Percentiles rank a stretch among this genome's conserved stretches.
Conservation (phyloP, 805 yeast species). For the Barnettozyma botsteinii region DNA sequence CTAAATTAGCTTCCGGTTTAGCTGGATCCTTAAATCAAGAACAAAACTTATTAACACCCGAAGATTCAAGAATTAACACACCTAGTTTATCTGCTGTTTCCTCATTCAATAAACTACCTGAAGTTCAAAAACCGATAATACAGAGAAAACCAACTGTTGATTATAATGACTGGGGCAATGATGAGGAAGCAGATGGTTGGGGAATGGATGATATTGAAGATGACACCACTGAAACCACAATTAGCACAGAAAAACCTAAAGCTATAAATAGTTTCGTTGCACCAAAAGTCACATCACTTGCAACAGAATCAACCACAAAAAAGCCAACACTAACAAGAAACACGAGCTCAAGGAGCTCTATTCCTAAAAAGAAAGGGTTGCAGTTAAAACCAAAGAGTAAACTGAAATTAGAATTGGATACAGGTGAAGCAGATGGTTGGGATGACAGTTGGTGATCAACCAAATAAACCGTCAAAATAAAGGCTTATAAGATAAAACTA, state of each 20-base stretch:
- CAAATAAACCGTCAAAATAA: too few species aligned
- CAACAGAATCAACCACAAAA: conserved; percentile 14
- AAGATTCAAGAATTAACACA: conserved; percentile 16
- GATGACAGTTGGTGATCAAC: conserved; percentile 37
- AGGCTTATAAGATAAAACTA: too few species aligned
- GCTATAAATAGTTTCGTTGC: conserved; percentile 5
- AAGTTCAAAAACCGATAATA: background rate
- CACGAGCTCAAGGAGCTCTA: background rate
- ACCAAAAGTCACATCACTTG: conserved; percentile 20
- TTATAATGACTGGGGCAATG: conserved; percentile 10
- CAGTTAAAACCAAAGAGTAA: conserved; percentile 26
- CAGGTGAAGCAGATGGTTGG: conserved; percentile 36
- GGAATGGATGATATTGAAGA: conserved; percentile 13
- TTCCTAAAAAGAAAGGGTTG: conserved; percentile 19
- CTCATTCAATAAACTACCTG: conserved; percentile 6
- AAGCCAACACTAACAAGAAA: background rate
- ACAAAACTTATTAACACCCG: conserved; percentile 12
- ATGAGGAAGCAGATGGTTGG: conserved; percentile 18
- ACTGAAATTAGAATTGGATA: conserved; percentile 29
- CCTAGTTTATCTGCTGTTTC: conserved; percentile 13
- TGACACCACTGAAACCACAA: background rate
- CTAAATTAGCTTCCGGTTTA: conserved; percentile 17
- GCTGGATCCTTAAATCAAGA: conserved; percentile 21
- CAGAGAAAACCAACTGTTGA: background rate
- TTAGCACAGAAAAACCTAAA: background rate